Conservation (phyloP, 2,329 filamentous ascomycete genomes). For the Didymella pinodella region DNA sequence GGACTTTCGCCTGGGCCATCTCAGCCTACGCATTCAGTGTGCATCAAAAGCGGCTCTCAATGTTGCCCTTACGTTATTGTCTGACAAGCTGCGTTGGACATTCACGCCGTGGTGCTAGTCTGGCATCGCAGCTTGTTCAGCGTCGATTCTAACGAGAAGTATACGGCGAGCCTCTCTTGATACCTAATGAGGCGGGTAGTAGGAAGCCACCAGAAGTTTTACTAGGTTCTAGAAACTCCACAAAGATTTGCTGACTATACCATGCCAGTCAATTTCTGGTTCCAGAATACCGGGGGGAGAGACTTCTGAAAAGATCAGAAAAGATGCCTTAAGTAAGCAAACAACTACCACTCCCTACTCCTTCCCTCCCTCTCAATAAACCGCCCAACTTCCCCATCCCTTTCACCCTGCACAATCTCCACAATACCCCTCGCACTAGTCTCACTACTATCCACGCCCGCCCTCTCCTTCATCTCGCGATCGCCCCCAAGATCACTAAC, state of each 20-base stretch:
- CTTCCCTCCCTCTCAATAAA: conserved; percentile 37
- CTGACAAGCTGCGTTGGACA: neutral
- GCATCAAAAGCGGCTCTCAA: neutral
- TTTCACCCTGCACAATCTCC: conserved; percentile 41
- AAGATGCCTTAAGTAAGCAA: too few relatives aligned
- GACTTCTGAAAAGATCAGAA: too few relatives aligned
- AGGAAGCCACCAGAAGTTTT: too few relatives aligned
- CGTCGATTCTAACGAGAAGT: too few relatives aligned
- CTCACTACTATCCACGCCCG: conserved; percentile 36
- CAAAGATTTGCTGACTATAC: too few relatives aligned
- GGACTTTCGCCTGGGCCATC: neutral
- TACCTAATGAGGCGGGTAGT: too few relatives aligned
- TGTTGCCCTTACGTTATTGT: neutral
- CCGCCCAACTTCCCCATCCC: conserved; percentile 36
- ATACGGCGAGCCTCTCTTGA: too few relatives aligned
- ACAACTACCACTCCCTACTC: conserved; percentile 26
- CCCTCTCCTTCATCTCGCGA: conserved; percentile 25
- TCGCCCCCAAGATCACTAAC: conserved; percentile 37
- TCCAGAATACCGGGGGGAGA: too few relatives aligned
- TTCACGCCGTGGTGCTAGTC: too few relatives aligned
- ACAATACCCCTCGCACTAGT: conserved; percentile 43
- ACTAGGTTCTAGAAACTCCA: too few relatives aligned
- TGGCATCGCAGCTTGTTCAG: too few relatives aligned
- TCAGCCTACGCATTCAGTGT: neutral
- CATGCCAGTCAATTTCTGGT: too few relatives aligned